phyloP scores from a whole-genome alignment of 148 eudicot species.

The Tetragonia tetragonoides region DNA sequence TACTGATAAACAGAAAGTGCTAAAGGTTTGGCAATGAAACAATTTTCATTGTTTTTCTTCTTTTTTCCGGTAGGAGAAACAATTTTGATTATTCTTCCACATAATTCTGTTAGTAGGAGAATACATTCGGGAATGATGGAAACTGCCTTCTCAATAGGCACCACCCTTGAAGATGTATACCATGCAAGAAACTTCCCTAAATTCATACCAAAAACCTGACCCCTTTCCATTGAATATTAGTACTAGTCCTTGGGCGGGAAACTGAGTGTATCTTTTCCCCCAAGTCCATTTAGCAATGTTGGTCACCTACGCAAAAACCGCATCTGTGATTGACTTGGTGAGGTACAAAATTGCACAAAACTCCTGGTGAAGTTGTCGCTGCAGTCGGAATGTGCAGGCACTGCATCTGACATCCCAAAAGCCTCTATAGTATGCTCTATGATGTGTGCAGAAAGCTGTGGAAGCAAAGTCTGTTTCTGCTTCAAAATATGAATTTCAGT shows the following conservation, averaged over 20 bases:
- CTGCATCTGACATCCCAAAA: constrained; percentile 3
- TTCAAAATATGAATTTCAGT: constrained; percentile 10
- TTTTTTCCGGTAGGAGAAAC: no score
- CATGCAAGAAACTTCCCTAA: constrained; percentile 1
- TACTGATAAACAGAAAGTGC: background rate
- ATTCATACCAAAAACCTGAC: background rate
- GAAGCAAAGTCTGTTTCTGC: background rate
- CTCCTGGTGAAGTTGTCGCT: background rate
- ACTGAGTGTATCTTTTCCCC: background rate
- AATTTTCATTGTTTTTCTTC: background rate
- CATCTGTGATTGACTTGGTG: background rate
- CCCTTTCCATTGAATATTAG: background rate
- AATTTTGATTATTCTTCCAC: background rate
- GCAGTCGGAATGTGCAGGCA: constrained; percentile 5
- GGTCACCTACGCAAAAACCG: background rate
- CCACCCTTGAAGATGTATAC: background rate
- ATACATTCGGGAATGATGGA: constrained; percentile 1
- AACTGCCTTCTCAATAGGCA: constrained; percentile 4
- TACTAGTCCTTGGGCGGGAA: background rate
- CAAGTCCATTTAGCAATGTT: constrained; percentile 1
- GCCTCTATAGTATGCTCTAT: background rate
- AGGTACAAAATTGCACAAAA: background rate
- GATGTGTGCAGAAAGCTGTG: constrained; percentile 8
- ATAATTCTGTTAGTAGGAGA: background rate
- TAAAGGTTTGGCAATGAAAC: background rate